Percentiles rank a stretch among this genome's conserved stretches.
Conservation (phyloP, 768 basidiomycete genomes). For the Pleurotus ostreatus region DNA sequence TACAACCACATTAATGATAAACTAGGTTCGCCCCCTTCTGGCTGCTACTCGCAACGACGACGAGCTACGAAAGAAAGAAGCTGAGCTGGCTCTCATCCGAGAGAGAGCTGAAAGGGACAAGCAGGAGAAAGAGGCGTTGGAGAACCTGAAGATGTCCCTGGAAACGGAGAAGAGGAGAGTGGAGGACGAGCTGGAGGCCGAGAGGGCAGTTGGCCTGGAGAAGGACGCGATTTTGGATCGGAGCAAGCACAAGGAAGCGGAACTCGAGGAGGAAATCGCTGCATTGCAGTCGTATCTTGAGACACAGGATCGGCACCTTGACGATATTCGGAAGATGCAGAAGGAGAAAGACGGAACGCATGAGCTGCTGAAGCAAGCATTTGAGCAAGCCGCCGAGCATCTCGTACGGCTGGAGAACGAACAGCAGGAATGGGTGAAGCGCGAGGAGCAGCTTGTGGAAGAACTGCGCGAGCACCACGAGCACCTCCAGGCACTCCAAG, state of each 20-base stretch:
- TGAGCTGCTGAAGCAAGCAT: constrained; percentile 63
- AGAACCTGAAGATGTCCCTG: constrained; percentile 75
- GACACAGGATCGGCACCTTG: constrained; percentile 80
- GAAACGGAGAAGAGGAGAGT: constrained; percentile 82
- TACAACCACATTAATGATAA: constrained; percentile 9
- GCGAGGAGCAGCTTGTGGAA: constrained; percentile 61
- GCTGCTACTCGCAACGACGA: constrained; percentile 92
- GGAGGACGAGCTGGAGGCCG: constrained; percentile 77
- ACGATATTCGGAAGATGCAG: constrained; percentile 71
- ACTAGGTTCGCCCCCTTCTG: constrained; percentile 85
- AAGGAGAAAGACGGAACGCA: constrained; percentile 80
- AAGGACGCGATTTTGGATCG: constrained; percentile 81
- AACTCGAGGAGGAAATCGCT: constrained; percentile 81
- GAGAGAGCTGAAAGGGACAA: constrained; percentile 88
- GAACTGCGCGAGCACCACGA: constrained; percentile 55
- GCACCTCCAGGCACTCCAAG: constrained; percentile 54
- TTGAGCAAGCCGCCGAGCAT: constrained; percentile 84
- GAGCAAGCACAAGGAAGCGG: constrained; percentile 79
- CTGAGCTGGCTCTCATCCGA: constrained; percentile 73
- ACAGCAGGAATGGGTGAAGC: constrained; percentile 58
- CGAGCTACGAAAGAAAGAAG: constrained; percentile 82
- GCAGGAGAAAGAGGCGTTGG: constrained; percentile 72
- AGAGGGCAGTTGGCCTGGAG: constrained; percentile 74
- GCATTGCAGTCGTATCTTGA: constrained; percentile 82
- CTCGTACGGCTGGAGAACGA: constrained; percentile 78